A percentile compares a stretch with the other conserved stretches of the same genome.
phyloP scores from a whole-genome alignment of 164 flowering plant genomes.

The Dillenia turbinata region DNA sequence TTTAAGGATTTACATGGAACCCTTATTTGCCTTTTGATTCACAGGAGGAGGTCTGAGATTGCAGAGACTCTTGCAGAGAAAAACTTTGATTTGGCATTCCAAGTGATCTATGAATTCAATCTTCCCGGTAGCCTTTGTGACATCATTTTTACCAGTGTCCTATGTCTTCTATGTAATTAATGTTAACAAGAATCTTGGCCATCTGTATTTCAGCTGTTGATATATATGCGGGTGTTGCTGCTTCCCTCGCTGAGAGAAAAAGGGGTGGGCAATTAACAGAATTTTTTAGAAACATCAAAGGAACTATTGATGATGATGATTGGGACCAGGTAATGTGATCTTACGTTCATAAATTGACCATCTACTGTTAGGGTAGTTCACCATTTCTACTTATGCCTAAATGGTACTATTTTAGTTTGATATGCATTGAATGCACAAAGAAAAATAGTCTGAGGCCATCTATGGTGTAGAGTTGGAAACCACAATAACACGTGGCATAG shows the following conservation, averaged over 20 bases:
- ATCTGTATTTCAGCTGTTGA: conserved; percentile 69
- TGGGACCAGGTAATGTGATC: conserved; percentile 84
- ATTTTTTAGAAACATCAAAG: conserved; percentile 85
- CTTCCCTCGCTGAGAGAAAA: conserved; percentile 96
- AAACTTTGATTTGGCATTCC: conserved; percentile 93
- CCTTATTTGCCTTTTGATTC: conserved; percentile 2
- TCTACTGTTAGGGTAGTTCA: too few species aligned
- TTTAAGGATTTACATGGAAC: too few species aligned
- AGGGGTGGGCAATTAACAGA: conserved; percentile 89
- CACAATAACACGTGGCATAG: too few species aligned
- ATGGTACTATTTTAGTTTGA: too few species aligned
- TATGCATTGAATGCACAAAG: too few species aligned
- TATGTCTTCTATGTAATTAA: not conserved
- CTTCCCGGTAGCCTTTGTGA: conserved; percentile 66
- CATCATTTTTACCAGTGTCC: not conserved
- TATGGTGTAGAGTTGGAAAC: too few species aligned
- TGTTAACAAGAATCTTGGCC: not conserved
- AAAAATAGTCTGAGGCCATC: too few species aligned
- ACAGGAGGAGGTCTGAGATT: conserved; percentile 92
- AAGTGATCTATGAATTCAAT: conserved; percentile 73
- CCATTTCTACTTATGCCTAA: too few species aligned
- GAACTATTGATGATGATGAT: conserved; percentile 87
- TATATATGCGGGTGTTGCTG: conserved; percentile 96
- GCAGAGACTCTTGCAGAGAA: conserved; percentile 94
- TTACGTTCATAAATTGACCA: too few species aligned